Conservation (phyloP, 2,329 filamentous ascomycete genomes). For the Clonostachys solani region DNA sequence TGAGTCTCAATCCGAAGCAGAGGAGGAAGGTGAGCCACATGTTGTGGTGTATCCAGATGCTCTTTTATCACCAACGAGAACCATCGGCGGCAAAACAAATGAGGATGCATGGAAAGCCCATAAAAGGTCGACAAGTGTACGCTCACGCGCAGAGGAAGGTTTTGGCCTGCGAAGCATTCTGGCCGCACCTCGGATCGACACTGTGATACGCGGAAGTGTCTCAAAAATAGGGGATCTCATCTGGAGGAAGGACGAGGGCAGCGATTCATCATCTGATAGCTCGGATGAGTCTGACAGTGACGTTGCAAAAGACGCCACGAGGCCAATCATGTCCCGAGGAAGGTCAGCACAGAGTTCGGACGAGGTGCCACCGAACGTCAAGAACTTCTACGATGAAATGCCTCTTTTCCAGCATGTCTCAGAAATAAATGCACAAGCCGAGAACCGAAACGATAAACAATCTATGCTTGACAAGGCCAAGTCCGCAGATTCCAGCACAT, state of each 20-base stretch:
- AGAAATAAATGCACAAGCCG: constrained; percentile 8
- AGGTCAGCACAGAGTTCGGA: constrained; percentile 23
- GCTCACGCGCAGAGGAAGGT: constrained; percentile 26
- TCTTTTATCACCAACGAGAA: constrained; percentile 11
- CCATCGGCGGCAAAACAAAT: constrained; percentile 20
- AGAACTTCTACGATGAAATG: constrained; percentile 47
- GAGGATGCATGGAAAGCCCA: constrained; percentile 44
- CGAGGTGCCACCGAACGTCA: constrained; percentile 23
- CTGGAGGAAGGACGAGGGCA: constrained; percentile 45
- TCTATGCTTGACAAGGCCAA: constrained; percentile 12
- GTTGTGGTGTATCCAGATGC: too few species aligned
- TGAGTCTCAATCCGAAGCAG: constrained; percentile 22
- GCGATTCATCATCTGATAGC: constrained; percentile 15
- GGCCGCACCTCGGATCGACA: constrained; percentile 72
- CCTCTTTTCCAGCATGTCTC: constrained; percentile 39
- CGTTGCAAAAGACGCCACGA: constrained; percentile 28
- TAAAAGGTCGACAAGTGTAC: constrained; percentile 44
- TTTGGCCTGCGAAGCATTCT: constrained; percentile 60
- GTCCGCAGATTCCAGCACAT: constrained; percentile 1
- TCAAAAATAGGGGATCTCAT: constrained; percentile 53
- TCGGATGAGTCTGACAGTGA: constrained; percentile 40
- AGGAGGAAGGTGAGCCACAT: constrained; percentile 12
- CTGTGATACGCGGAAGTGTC: constrained; percentile 58
- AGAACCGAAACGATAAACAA: constrained; percentile 22
- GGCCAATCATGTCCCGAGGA: constrained; percentile 26